Conservation (phyloP, 179 eudicot genomes). For the Beta macrorhiza region DNA sequence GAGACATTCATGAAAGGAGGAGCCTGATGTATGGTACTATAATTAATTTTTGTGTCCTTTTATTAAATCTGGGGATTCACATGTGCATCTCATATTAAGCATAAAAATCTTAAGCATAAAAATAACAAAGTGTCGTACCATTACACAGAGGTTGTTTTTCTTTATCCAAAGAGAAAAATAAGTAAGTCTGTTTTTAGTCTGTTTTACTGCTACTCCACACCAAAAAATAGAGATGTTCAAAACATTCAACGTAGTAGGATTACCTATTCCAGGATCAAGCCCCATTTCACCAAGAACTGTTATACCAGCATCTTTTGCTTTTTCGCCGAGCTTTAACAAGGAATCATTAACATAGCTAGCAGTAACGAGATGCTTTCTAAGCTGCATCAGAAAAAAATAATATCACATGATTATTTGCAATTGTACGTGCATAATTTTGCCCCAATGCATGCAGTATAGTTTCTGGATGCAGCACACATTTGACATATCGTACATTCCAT, state of each 20-base stretch:
- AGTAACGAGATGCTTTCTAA: constrained; percentile 77
- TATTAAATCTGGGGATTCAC: no score
- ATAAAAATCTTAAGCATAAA: no score
- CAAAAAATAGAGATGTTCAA: background rate
- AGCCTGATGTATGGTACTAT: no score
- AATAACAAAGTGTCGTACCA: no score
- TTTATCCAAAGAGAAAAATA: background rate
- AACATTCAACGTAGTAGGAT: constrained; percentile 1
- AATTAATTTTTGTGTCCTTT: no score
- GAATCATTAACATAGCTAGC: constrained; percentile 91
- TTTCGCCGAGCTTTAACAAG: constrained; percentile 65
- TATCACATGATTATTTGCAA: background rate
- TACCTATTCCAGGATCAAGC: constrained; percentile 99
- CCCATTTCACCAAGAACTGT: constrained; percentile 98
- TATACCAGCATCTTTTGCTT: constrained; percentile 68
- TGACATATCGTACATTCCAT: background rate
- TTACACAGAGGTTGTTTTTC: background rate
- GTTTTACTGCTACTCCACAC: background rate
- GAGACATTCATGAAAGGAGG: background rate
- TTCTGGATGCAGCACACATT: background rate
- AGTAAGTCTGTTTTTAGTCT: background rate
- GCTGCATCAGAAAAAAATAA: constrained; percentile 47
- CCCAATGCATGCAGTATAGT: background rate
- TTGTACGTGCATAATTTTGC: background rate
- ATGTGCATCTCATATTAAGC: background rate